Evolutionary conservation across 169 alveolate species (phyloP).

Genomic region (Plasmodium cynomolgi): DNA sequence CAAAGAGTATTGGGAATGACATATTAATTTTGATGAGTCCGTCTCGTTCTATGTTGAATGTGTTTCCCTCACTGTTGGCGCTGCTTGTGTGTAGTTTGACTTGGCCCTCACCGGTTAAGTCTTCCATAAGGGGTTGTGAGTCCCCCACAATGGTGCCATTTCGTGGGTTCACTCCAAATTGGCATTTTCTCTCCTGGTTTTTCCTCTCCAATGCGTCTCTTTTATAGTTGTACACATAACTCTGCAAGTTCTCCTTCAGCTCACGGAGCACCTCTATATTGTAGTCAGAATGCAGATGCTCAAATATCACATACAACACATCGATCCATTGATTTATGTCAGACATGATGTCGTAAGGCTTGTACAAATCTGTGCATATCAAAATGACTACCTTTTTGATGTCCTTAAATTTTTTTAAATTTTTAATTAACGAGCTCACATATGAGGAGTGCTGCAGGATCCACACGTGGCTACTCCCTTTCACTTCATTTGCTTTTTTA

Average conservation of each 20-base stretch:
- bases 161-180: neutral
- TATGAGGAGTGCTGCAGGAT: conserved; percentile 49
- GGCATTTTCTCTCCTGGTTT: neutral
- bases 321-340: conserved; percentile 57
- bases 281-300: conserved; percentile 9
- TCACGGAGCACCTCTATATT: neutral
- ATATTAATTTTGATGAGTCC: conserved; percentile 35
- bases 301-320: conserved; percentile 16
- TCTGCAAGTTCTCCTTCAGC: conserved; percentile 22
- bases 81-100: neutral
- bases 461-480: conserved; percentile 67
- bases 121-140: neutral
- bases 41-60: neutral
- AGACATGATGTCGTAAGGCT: conserved; percentile 59
- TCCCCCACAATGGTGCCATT: neutral
- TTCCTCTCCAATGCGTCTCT: conserved; percentile 1
- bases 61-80: neutral
- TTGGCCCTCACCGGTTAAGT: neutral
- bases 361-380: conserved; percentile 58
- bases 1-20: conserved; percentile 56
- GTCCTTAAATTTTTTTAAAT: conserved; percentile 37
- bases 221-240: conserved; percentile 41
- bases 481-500: conserved; percentile 23
- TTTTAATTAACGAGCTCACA: conserved; percentile 31
- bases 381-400: conserved; percentile 35